Evolutionary conservation across 768 basidiomycete species (phyloP).

Genomic region (Macrolepiota dolichaula): DNA sequence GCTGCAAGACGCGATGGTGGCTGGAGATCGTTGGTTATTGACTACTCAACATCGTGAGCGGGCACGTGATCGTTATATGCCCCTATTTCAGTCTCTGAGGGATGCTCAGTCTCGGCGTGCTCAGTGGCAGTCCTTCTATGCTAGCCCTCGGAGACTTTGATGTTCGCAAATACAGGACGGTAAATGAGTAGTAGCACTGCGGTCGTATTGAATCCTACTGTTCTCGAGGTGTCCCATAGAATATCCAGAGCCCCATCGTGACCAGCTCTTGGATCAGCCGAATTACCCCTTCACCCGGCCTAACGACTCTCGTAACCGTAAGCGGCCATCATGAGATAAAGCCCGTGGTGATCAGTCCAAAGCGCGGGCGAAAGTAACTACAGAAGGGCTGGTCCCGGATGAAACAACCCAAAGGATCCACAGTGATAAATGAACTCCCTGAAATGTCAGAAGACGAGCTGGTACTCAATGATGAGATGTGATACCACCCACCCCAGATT

Average conservation of each 20-base stretch:
- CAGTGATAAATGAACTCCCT: neutral
- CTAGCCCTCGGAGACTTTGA: too few species aligned
- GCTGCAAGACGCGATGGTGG: slow-evolving; percentile 5
- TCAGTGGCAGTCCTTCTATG: too few species aligned
- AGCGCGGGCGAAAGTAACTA: neutral
- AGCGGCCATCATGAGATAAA: neutral
- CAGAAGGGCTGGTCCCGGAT: neutral
- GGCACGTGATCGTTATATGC: neutral
- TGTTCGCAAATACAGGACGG: too few species aligned
- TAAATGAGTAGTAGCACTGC: too few species aligned
- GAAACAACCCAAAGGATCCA: neutral
- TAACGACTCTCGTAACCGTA: too few species aligned
- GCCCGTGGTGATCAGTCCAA: neutral
- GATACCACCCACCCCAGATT: neutral
- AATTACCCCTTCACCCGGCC: too few species aligned
- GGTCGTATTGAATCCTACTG: too few species aligned
- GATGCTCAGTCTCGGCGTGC: too few species aligned
- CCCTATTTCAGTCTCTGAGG: neutral
- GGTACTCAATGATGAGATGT: neutral
- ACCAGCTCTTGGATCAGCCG: too few species aligned
- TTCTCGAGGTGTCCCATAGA: too few species aligned
- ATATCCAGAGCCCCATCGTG: too few species aligned
- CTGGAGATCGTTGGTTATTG: neutral
- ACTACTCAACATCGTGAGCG: neutral
- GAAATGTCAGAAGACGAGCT: neutral